A percentile compares a stretch with the other conserved stretches of the same genome.
Evolutionary conservation across 164 flowering plant genomes (phyloP).

Genomic region (Tetrastigma voinierianum): DNA sequence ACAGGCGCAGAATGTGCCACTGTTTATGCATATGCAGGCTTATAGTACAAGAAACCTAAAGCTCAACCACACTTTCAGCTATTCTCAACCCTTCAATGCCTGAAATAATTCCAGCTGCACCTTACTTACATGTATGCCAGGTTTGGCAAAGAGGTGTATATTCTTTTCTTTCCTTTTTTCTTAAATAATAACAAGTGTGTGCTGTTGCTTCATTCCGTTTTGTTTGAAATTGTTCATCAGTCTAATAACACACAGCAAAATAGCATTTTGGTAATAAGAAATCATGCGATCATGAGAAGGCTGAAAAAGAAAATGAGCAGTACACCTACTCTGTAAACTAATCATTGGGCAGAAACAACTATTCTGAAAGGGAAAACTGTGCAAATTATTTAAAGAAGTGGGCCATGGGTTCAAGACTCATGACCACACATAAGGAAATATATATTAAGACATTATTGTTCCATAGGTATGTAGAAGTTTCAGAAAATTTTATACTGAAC

Average conservation of each 20-base stretch:
- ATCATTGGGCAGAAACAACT: neutral
- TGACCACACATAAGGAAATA: neutral
- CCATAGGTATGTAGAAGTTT: neutral
- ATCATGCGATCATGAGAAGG: too few relatives aligned
- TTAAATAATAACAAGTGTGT: neutral
- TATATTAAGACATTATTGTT: neutral
- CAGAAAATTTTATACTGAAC: neutral
- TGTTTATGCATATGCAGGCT: conserved; percentile 3
- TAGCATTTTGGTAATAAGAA: too few relatives aligned
- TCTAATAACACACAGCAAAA: too few relatives aligned
- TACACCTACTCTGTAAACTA: neutral
- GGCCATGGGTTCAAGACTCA: neutral
- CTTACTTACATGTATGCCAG: neutral
- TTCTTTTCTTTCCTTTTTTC: neutral
- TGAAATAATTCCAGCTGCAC: conserved; percentile 6
- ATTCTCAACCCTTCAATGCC: neutral
- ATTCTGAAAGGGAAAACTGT: neutral
- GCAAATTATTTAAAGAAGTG: neutral
- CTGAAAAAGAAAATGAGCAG: neutral
- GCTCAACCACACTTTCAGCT: neutral
- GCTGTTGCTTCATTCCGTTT: neutral
- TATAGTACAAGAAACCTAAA: neutral
- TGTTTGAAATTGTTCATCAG: neutral
- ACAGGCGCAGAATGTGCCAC: conserved; percentile 2
- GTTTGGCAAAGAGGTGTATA: neutral